Evolutionary conservation across 768 basidiomycete species (phyloP).

Genomic region (Pleurotus eryngii): DNA sequence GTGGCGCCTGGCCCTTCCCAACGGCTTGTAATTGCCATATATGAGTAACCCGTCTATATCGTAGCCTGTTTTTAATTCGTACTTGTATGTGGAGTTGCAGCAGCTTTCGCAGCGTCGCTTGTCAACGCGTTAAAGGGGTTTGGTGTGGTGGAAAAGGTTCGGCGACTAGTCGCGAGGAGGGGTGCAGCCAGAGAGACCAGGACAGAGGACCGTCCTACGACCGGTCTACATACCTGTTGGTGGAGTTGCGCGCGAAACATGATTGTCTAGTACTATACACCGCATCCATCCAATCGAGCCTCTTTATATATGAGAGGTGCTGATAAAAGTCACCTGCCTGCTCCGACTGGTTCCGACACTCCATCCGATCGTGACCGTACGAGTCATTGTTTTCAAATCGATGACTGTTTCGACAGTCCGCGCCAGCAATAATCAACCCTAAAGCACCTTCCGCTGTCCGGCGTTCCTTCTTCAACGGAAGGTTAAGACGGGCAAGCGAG

Average conservation of each 20-base stretch:
- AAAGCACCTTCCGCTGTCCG: background rate
- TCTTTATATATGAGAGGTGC: background rate
- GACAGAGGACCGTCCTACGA: background rate
- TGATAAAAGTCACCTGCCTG: background rate
- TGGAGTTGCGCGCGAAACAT: background rate
- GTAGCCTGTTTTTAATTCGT: background rate
- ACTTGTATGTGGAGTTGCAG: conserved; percentile 1
- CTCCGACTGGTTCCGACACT: conserved; percentile 2
- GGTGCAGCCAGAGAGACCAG: background rate
- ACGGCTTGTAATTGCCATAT: too few relatives aligned
- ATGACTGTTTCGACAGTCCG: background rate
- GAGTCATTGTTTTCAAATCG: conserved; percentile 1
- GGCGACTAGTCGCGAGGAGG: background rate
- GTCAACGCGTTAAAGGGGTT: background rate
- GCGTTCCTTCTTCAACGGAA: conserved; percentile 1
- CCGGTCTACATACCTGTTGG: background rate
- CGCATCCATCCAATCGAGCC: background rate
- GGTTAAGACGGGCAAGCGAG: background rate
- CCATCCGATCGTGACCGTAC: background rate
- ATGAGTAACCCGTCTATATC: too few relatives aligned
- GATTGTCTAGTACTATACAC: background rate
- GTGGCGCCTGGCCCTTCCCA: background rate
- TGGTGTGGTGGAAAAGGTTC: background rate
- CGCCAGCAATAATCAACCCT: background rate
- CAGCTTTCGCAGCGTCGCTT: background rate